Percentiles rank a stretch among this genome's conserved stretches.
Evolutionary conservation across 2,329 filamentous ascomycete genomes (phyloP).

Genomic region (Paecilomyces fulvus): DNA sequence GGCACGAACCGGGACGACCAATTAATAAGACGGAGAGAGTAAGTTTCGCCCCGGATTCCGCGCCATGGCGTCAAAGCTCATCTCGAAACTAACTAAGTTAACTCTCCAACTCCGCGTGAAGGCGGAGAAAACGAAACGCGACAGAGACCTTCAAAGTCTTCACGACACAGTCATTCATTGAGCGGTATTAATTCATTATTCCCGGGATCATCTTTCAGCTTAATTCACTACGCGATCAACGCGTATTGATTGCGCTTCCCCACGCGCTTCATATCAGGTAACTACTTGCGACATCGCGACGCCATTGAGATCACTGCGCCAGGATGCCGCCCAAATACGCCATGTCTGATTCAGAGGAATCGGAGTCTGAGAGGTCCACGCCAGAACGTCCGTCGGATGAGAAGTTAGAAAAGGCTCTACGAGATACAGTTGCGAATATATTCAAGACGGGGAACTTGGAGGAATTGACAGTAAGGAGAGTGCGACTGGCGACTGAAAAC

Average conservation of each 20-base stretch:
- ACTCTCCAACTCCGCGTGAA: background rate
- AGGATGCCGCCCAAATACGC: slow-evolving; percentile 22
- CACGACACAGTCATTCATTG: background rate
- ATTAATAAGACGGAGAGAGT: background rate
- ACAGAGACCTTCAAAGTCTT: background rate
- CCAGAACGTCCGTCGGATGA: slow-evolving; percentile 21
- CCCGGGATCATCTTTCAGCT: background rate
- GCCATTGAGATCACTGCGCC: background rate
- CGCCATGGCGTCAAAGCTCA: background rate
- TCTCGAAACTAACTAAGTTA: background rate
- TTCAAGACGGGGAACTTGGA: slow-evolving; percentile 35
- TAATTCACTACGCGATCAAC: background rate
- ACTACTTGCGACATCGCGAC: background rate
- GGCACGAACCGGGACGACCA: background rate
- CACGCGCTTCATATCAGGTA: background rate
- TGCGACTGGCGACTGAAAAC: slow-evolving; percentile 46
- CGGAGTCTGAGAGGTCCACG: slow-evolving; percentile 15
- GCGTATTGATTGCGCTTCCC: background rate
- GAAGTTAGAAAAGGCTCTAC: slow-evolving; percentile 28
- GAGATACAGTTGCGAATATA: slow-evolving; percentile 29
- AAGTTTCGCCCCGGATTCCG: background rate
- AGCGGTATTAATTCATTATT: background rate
- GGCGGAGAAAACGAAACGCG: background rate
- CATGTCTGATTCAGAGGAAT: slow-evolving; percentile 24
- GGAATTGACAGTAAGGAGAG: slow-evolving; percentile 49